These are phyloP conservation scores for Avena eriantha DNA, from an alignment of 176 grass and related monocot species.

Conservation along the genomic window DNA sequence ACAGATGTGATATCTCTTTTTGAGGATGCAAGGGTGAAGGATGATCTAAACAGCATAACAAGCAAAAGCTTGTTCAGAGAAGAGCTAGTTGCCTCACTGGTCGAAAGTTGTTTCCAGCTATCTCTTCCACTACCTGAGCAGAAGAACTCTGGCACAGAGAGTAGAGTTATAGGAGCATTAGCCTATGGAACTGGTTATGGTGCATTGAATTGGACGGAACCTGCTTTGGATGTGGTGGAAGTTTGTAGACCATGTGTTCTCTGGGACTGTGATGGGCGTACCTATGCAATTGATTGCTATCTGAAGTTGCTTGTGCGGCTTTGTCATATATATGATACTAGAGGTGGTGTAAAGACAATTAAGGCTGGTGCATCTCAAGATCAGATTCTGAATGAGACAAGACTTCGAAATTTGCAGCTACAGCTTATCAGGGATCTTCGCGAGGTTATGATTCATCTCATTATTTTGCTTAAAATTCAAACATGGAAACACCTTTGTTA, in stretches of 20 bases:
- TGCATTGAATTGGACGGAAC: constrained; percentile 96
- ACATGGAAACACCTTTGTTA: neutral
- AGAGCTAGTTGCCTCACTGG: constrained; percentile 87
- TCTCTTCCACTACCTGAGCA: constrained; percentile 92
- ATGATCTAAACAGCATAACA: constrained; percentile 83
- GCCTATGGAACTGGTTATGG: constrained; percentile 99
- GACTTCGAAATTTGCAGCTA: constrained; percentile 92
- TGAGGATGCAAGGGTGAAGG: constrained; percentile 94
- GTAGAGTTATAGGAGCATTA: constrained; percentile 97
- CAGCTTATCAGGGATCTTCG: constrained; percentile 98
- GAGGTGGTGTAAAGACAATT: constrained; percentile 95
- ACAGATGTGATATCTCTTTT: constrained; percentile 97
- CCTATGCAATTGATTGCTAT: constrained; percentile 95
- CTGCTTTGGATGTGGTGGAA: constrained; percentile 96
- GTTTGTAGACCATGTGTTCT: constrained; percentile 95
- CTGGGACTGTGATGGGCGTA: constrained; percentile 91
- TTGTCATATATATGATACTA: constrained; percentile 96
- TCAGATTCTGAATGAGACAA: constrained; percentile 98
- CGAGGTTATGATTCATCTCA: constrained; percentile 63
- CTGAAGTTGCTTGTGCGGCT: constrained; percentile 93
- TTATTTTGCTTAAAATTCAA: constrained; percentile 22
- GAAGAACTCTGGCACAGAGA: constrained; percentile 95
- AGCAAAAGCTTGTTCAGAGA: constrained; percentile 98
- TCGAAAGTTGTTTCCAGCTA: constrained; percentile 98
- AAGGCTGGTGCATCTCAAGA: constrained; percentile 96